A percentile compares a stretch with the other conserved stretches of the same genome.
phyloP scores from a whole-genome alignment of 2,329 filamentous ascomycete genomes.

The Blastomyces silverae region DNA sequence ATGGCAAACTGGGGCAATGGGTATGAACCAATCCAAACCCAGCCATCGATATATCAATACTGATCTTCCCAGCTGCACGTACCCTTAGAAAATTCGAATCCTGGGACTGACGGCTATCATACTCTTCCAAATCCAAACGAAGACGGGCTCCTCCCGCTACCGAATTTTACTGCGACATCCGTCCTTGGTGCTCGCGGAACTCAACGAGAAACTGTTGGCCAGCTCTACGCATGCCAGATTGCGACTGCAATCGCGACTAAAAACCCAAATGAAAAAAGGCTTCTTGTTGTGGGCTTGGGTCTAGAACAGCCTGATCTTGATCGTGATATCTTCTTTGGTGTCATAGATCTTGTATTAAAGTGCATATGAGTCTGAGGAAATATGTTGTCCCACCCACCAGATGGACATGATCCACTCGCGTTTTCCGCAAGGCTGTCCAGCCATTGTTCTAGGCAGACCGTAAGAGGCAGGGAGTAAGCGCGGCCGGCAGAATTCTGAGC shows the following conservation, averaged over 20 bases:
- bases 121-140: constrained; percentile 36
- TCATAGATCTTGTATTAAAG: constrained; percentile 40
- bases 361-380: constrained; percentile 31
- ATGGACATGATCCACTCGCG: background rate
- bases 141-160: constrained; percentile 63
- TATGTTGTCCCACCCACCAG: background rate
- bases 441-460: background rate
- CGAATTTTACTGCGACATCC: constrained; percentile 77
- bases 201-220: constrained; percentile 73
- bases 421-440: background rate
- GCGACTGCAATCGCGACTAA: constrained; percentile 70
- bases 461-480: too few relatives aligned
- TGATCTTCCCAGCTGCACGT: constrained; percentile 29
- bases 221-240: constrained; percentile 83
- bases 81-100: constrained; percentile 32
- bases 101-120: constrained; percentile 34
- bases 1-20: constrained; percentile 84
- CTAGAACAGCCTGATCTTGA: constrained; percentile 43
- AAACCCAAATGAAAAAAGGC: constrained; percentile 55
- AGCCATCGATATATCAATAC: constrained; percentile 12
- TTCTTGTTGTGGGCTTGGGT: constrained; percentile 54
- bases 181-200: constrained; percentile 75
- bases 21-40: constrained; percentile 46
- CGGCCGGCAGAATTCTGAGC: background rate
- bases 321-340: constrained; percentile 39